phyloP scores from a whole-genome alignment of 371 early-diverging fungal species.

The Zancudomyces culisetae region DNA sequence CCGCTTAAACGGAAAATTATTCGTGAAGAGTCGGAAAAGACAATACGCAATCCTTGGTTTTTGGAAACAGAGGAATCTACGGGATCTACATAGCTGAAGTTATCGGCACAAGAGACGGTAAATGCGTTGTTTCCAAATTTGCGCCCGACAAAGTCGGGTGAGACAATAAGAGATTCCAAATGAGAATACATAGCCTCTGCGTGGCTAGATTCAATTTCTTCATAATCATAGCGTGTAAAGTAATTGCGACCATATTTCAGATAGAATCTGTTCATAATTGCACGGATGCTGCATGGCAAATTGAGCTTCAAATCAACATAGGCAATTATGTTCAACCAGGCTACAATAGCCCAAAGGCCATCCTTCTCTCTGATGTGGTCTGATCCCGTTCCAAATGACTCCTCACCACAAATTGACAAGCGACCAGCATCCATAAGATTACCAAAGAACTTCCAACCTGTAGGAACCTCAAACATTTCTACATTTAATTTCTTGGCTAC shows the following conservation, averaged over 20 bases:
- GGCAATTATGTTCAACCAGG: conserved; percentile 89
- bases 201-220: conserved; percentile 69
- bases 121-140: conserved; percentile 32
- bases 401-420: conserved; percentile 92
- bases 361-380: conserved; percentile 98
- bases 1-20: conserved; percentile 83
- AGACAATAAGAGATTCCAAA: conserved; percentile 32
- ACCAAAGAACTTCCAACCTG: conserved; percentile 95
- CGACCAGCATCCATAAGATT: conserved; percentile 95
- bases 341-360: conserved; percentile 92
- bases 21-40: conserved; percentile 78
- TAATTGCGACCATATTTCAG: conserved; percentile 83
- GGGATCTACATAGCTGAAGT: conserved; percentile 87
- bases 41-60: conserved; percentile 79
- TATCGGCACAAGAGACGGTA: conserved; percentile 48
- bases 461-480: conserved; percentile 73
- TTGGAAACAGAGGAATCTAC: conserved; percentile 70
- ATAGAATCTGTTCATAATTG: conserved; percentile 65
- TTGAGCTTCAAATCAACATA: conserved; percentile 29
- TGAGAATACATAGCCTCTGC: conserved; percentile 61
- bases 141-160: conserved; percentile 34
- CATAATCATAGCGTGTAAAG: conserved; percentile 92
- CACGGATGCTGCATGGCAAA: conserved; percentile 31
- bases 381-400: conserved; percentile 92
- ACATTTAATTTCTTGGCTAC: conserved; percentile 69